phyloP scores from a whole-genome alignment of 1,139 yeast species.

The Eremothecium cymbalariae region DNA sequence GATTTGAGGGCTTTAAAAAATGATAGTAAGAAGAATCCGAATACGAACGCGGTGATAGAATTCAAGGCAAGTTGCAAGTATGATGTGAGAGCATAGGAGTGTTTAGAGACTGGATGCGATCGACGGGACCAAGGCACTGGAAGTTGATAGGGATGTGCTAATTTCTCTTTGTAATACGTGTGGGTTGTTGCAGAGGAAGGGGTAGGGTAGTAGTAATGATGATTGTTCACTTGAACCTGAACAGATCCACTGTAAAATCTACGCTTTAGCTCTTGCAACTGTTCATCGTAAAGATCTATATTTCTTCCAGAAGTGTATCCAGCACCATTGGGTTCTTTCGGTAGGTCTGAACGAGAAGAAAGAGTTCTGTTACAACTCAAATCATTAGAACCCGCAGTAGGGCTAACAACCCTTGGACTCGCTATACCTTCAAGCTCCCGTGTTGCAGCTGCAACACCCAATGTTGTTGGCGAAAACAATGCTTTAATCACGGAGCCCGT shows the following conservation, averaged over 20 bases:
- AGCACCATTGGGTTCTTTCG: no score
- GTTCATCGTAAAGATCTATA: no score
- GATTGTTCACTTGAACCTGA: conserved; percentile 26
- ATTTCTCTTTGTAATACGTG: conserved; percentile 1
- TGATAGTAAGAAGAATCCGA: conserved; percentile 47
- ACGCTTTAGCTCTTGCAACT: conserved; percentile 12
- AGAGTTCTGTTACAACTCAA: no score
- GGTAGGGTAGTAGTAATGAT: conserved; percentile 21
- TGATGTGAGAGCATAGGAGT: conserved; percentile 61
- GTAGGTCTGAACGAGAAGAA: no score
- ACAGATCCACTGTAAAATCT: conserved; percentile 17
- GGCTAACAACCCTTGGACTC: background rate
- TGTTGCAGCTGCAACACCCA: conserved; percentile 24
- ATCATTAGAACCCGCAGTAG: no score
- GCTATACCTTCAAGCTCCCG: conserved; percentile 15
- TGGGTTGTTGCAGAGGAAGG: conserved; percentile 6
- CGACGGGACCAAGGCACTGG: conserved; percentile 30
- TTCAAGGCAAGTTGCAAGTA: conserved; percentile 68
- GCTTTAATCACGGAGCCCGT: conserved; percentile 15
- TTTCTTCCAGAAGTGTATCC: no score
- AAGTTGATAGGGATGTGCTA: conserved; percentile 12
- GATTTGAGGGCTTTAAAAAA: conserved; percentile 53
- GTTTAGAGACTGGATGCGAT: conserved; percentile 36
- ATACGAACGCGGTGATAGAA: conserved; percentile 45
- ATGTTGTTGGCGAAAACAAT: conserved; percentile 21